phyloP scores from a whole-genome alignment of 2,329 filamentous ascomycete genomes.

The Didymella segeticola region DNA sequence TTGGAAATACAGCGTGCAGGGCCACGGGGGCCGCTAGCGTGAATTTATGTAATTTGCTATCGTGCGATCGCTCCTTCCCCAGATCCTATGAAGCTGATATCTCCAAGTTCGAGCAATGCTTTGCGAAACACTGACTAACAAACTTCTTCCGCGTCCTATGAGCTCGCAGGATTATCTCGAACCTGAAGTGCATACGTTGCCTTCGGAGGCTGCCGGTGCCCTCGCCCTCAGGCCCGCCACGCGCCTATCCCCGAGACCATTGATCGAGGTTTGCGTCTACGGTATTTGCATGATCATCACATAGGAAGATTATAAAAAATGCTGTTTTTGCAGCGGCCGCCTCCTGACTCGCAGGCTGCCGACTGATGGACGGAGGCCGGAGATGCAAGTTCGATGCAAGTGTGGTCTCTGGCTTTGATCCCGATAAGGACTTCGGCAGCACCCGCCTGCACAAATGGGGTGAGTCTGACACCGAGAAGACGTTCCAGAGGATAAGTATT shows the following conservation, averaged over 20 bases:
- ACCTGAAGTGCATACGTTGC: background rate
- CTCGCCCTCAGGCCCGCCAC: background rate
- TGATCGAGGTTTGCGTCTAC: no score
- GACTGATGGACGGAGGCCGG: background rate
- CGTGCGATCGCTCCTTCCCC: conserved; percentile 4
- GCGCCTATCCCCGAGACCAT: background rate
- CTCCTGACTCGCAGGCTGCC: conserved; percentile 10
- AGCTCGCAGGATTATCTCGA: background rate
- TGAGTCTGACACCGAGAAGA: background rate
- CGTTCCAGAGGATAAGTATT: conserved; percentile 3
- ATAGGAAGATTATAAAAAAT: background rate
- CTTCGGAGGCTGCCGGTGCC: conserved; percentile 6
- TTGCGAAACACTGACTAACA: conserved; percentile 7
- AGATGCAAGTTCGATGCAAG: conserved; percentile 3
- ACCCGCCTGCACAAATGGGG: background rate
- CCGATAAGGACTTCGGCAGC: conserved; percentile 18
- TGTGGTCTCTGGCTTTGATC: background rate
- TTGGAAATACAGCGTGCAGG: background rate
- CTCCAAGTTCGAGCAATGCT: background rate
- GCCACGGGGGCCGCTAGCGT: background rate
- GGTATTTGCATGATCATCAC: background rate
- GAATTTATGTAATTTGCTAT: conserved; percentile 12
- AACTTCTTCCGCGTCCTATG: background rate
- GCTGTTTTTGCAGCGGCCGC: background rate
- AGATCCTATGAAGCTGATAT: background rate